phyloP scores from a whole-genome alignment of 2,329 filamentous ascomycete genomes.

The Sporothrix globosa region DNA sequence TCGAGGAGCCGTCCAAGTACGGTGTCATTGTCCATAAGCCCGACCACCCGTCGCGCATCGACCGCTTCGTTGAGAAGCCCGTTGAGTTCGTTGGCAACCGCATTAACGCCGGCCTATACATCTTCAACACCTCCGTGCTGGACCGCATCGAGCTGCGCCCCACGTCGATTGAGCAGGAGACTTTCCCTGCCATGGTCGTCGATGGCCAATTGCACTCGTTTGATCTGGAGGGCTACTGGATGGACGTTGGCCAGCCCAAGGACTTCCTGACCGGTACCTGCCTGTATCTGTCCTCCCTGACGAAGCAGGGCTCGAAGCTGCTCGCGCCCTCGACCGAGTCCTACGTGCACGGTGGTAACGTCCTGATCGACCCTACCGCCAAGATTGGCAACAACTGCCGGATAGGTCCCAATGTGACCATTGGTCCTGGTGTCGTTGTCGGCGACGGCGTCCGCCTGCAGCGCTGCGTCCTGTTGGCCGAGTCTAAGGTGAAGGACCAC shows the following conservation, averaged over 20 bases:
- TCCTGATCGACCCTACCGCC: slow-evolving; percentile 88
- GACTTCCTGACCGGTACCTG: slow-evolving; percentile 97
- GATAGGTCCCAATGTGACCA: slow-evolving; percentile 95
- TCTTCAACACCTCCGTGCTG: slow-evolving; percentile 90
- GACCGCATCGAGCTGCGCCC: slow-evolving; percentile 92
- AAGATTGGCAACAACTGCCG: slow-evolving; percentile 99
- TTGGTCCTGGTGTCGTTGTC: slow-evolving; percentile 88
- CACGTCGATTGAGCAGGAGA: slow-evolving; percentile 98
- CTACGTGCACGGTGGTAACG: slow-evolving; percentile 90
- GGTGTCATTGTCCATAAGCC: slow-evolving; percentile 98
- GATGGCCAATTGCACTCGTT: slow-evolving; percentile 94
- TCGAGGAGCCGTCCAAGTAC: slow-evolving; percentile 98
- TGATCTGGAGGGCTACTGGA: slow-evolving; percentile 97
- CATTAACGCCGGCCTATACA: slow-evolving; percentile 98
- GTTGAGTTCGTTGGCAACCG: slow-evolving; percentile 98
- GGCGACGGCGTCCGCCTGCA: slow-evolving; percentile 94
- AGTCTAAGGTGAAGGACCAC: slow-evolving; percentile 96
- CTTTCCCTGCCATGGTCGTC: slow-evolving; percentile 89
- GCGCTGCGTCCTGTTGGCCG: slow-evolving; percentile 84
- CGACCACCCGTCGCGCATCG: slow-evolving; percentile 85
- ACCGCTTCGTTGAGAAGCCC: slow-evolving; percentile 99
- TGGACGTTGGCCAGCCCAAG: slow-evolving; percentile 98
- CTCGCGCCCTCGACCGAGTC: slow-evolving; percentile 74
- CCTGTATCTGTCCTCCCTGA: slow-evolving; percentile 89
- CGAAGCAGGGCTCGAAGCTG: slow-evolving; percentile 86